Percentiles rank a stretch among this genome's conserved stretches.
These are phyloP conservation scores for Teunomyces cretensis DNA, from an alignment of 805 yeast genomes.

Conservation along the genomic window DNA sequence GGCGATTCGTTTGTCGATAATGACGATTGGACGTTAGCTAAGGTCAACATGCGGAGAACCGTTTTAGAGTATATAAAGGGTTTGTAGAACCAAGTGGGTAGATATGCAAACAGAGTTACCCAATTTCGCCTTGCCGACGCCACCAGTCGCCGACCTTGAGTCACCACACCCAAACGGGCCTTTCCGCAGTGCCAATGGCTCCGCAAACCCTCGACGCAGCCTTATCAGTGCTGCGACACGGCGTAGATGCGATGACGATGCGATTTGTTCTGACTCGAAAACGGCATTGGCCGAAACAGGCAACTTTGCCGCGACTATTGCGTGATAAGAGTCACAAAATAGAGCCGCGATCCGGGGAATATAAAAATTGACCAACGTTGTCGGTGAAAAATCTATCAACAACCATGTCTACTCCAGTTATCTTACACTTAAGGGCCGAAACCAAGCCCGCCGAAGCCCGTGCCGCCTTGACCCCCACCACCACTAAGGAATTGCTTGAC, in stretches of 20 bases:
- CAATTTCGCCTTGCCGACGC: neutral
- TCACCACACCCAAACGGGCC: too few relatives aligned
- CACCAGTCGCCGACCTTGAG: too few relatives aligned
- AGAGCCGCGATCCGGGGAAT: neutral
- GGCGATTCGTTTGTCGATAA: slow-evolving; percentile 50
- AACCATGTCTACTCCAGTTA: slow-evolving; percentile 41
- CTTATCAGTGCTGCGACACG: too few relatives aligned
- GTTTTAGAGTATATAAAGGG: slow-evolving; percentile 9
- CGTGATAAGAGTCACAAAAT: slow-evolving; percentile 1
- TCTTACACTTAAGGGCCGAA: slow-evolving; percentile 91
- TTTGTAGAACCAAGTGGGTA: neutral
- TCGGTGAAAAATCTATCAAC: neutral
- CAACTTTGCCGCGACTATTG: neutral
- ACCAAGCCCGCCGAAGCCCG: slow-evolving; percentile 96
- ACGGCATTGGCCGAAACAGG: neutral
- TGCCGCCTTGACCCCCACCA: slow-evolving; percentile 93
- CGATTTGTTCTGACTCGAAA: neutral
- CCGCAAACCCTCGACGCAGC: too few relatives aligned
- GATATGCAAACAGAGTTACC: neutral
- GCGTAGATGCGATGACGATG: neutral
- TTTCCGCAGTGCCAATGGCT: too few relatives aligned
- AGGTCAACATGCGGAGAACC: slow-evolving; percentile 29
- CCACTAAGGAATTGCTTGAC: slow-evolving; percentile 76
- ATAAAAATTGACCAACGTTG: neutral
- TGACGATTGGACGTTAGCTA: slow-evolving; percentile 34